Evolutionary conservation across 495 filamentous ascomycete genomes (phyloP).

Genomic region (Xylaria venustula): DNA sequence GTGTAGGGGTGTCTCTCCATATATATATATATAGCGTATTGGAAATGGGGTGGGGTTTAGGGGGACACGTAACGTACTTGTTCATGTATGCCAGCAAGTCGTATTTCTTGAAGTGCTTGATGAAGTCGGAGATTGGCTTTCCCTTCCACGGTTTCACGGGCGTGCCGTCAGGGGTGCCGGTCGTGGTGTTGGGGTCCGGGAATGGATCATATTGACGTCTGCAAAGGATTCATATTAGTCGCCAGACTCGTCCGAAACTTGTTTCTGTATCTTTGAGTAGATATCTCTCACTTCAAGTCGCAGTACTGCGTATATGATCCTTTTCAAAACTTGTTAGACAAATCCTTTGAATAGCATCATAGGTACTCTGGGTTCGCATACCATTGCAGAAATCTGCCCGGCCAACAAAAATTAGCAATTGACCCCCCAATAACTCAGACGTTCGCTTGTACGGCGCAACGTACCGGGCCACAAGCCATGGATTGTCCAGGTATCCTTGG

Average conservation of each 20-base stretch:
- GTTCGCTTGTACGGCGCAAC: background rate
- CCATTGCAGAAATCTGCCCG: conserved; percentile 28
- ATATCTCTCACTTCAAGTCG: conserved; percentile 34
- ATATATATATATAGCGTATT: too few relatives aligned
- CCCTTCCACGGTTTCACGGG: conserved; percentile 47
- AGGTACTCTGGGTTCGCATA: background rate
- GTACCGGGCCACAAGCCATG: conserved; percentile 51
- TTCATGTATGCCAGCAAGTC: conserved; percentile 53
- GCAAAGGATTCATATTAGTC: background rate
- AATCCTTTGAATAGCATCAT: background rate
- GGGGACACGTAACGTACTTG: conserved; percentile 28
- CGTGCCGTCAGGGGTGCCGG: conserved; percentile 37
- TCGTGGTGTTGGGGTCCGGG: conserved; percentile 53
- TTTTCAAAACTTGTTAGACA: conserved; percentile 10
- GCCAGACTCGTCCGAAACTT: background rate
- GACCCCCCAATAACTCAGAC: too few relatives aligned
- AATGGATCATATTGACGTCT: conserved; percentile 51
- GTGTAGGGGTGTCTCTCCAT: too few relatives aligned
- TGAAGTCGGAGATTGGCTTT: conserved; percentile 42
- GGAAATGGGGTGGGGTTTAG: too few relatives aligned
- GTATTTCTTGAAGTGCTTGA: conserved; percentile 41
- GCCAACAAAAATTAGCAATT: background rate
- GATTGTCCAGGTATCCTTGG: conserved; percentile 44
- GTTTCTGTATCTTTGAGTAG: too few relatives aligned
- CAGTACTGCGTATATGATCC: conserved; percentile 56